Percentiles rank a stretch among this genome's conserved stretches.
Evolutionary conservation across 1,284 basidiomycete species (phyloP).

Genomic region (Ceratorhiza oryzae-sativae): DNA sequence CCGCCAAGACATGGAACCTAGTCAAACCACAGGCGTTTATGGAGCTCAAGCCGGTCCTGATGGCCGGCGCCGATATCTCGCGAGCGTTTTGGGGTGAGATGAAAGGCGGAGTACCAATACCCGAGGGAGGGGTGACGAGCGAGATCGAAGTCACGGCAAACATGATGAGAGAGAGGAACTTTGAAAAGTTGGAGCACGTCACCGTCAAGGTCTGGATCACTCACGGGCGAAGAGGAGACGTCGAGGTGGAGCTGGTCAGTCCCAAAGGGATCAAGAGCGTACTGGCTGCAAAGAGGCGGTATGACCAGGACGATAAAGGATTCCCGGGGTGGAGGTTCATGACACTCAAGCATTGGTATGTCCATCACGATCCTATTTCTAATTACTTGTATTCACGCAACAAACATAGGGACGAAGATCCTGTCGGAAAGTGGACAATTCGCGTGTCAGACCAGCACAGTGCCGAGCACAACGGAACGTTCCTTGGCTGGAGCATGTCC

Average conservation of each 20-base stretch:
- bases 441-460: slow-evolving; percentile 79
- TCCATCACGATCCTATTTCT: too few relatives aligned
- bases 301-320: slow-evolving; percentile 74
- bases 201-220: slow-evolving; percentile 93
- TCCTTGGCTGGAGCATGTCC: slow-evolving; percentile 91
- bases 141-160: slow-evolving; percentile 74
- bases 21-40: slow-evolving; percentile 97
- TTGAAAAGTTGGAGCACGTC: slow-evolving; percentile 91
- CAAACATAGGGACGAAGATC: slow-evolving; percentile 90
- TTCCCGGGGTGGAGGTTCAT: slow-evolving; percentile 97
- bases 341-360: slow-evolving; percentile 97
- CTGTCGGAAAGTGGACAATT: slow-evolving; percentile 92
- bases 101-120: slow-evolving; percentile 72
- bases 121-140: slow-evolving; percentile 70
- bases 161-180: slow-evolving; percentile 76
- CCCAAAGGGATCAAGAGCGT: slow-evolving; percentile 89
- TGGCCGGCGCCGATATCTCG: slow-evolving; percentile 67
- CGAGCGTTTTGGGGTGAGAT: slow-evolving; percentile 53
- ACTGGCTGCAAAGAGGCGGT: slow-evolving; percentile 74
- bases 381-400: too few relatives aligned
- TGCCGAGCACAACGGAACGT: slow-evolving; percentile 71
- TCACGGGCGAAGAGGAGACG: slow-evolving; percentile 87
- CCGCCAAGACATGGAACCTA: slow-evolving; percentile 81
- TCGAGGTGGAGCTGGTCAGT: slow-evolving; percentile 88
- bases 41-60: slow-evolving; percentile 72